A percentile compares a stretch with the other conserved stretches of the same genome.
phyloP scores from a whole-genome alignment of 2,329 filamentous ascomycete species.

The Verticillium klebahnii region DNA sequence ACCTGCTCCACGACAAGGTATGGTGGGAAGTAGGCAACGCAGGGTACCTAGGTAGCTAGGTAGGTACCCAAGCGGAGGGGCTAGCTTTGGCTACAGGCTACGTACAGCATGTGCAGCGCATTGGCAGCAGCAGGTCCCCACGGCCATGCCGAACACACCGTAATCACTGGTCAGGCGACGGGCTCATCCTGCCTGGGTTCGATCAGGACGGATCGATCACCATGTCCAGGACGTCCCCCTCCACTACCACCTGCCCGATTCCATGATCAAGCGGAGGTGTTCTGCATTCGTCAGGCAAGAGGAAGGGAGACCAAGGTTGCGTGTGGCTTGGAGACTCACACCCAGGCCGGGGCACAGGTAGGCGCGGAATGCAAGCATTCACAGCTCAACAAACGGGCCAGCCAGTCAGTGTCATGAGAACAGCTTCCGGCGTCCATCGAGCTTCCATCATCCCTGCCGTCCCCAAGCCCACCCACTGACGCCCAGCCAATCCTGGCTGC shows the following conservation, averaged over 20 bases:
- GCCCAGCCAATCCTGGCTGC: background rate
- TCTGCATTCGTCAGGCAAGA: background rate
- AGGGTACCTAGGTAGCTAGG: background rate
- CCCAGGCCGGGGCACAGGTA: no score
- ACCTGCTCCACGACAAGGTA: background rate
- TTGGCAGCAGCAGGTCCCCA: background rate
- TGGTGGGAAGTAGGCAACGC: background rate
- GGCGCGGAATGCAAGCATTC: no score
- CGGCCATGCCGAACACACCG: background rate
- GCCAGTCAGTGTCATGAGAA: background rate
- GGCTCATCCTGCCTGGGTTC: background rate
- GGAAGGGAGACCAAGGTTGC: background rate
- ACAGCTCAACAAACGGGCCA: background rate
- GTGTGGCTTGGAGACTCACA: background rate
- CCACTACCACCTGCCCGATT: background rate
- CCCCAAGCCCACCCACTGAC: background rate
- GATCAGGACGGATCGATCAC: background rate
- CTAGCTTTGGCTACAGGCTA: background rate
- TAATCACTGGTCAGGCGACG: background rate
- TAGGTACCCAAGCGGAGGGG: no score
- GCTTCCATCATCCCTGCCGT: background rate
- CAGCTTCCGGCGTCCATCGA: background rate
- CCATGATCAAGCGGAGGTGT: background rate
- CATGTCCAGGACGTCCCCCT: background rate
- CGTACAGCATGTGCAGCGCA: background rate